Conservation (phyloP, 495 filamentous ascomycete genomes). For the Hyphodiscus hymeniophilus region DNA sequence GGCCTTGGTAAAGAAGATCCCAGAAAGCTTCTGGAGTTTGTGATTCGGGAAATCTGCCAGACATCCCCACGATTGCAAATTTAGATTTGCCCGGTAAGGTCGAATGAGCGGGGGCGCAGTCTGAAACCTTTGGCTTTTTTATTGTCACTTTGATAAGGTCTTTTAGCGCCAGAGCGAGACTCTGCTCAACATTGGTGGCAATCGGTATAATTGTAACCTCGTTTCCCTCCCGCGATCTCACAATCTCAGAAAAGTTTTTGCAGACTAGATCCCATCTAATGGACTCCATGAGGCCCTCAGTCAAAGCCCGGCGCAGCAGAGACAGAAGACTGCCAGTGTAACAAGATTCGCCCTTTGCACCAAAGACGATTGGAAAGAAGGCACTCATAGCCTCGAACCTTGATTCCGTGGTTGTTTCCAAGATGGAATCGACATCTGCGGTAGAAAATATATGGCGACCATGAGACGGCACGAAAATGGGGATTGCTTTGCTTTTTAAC, state of each 20-base stretch:
- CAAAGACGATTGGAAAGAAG: background rate
- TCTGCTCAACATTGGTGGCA: background rate
- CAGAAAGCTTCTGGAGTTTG: too few species aligned
- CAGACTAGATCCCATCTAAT: constrained; percentile 24
- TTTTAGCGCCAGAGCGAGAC: background rate
- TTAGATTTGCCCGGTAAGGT: background rate
- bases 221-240: constrained; percentile 39
- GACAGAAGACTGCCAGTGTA: constrained; percentile 33
- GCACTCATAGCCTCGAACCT: constrained; percentile 23
- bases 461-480: constrained; percentile 75
- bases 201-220: background rate
- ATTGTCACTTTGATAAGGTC: too few species aligned
- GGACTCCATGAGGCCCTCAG: constrained; percentile 49
- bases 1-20: constrained; percentile 61
- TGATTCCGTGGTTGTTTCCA: constrained; percentile 37
- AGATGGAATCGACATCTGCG: background rate
- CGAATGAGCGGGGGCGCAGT: too few species aligned
- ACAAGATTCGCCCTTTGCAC: constrained; percentile 25
- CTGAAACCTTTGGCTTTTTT: too few species aligned
- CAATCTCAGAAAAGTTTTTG: constrained; percentile 42
- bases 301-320: constrained; percentile 28
- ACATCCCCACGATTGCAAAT: constrained; percentile 71
- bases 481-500: constrained; percentile 45
- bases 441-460: constrained; percentile 60
- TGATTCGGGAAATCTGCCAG: constrained; percentile 71